Conservation (phyloP, 495 filamentous ascomycete genomes). For the Lepraria neglecta region DNA sequence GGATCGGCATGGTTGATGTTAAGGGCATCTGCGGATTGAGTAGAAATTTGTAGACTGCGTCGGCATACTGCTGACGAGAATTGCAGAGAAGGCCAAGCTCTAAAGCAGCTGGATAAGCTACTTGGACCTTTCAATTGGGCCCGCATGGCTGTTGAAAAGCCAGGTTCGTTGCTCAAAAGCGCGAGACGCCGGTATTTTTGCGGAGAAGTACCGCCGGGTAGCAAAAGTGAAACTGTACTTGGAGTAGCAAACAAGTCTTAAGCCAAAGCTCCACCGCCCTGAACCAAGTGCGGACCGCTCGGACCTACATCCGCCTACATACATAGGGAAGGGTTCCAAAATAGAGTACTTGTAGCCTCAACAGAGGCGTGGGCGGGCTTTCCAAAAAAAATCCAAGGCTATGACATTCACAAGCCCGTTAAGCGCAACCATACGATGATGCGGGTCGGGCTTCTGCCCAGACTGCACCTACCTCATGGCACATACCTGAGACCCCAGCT, state of each 20-base stretch:
- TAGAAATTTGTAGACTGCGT: slow-evolving; percentile 17
- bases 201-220: not conserved
- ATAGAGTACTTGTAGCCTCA: not conserved
- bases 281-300: too few species aligned
- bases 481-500: not conserved
- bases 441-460: slow-evolving; percentile 7
- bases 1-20: slow-evolving; percentile 6
- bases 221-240: not conserved
- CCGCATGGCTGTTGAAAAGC: slow-evolving; percentile 4
- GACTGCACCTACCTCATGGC: slow-evolving; percentile 5
- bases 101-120: not conserved
- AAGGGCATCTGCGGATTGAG: slow-evolving; percentile 10
- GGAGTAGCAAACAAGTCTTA: too few species aligned
- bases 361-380: not conserved
- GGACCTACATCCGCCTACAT: too few species aligned
- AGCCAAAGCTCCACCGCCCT: too few species aligned
- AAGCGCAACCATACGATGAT: slow-evolving; percentile 9
- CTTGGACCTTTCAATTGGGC: slow-evolving; percentile 3
- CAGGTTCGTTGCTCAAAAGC: not conserved
- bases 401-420: slow-evolving; percentile 3
- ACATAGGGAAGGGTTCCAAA: not conserved
- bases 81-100: not conserved
- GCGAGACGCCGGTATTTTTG: slow-evolving; percentile 2
- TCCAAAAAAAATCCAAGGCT: not conserved
- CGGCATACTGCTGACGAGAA: slow-evolving; percentile 5